Base-by-base conservation (phyloP, 306 rosid genomes). In the Astragalus membranaceus region DNA sequence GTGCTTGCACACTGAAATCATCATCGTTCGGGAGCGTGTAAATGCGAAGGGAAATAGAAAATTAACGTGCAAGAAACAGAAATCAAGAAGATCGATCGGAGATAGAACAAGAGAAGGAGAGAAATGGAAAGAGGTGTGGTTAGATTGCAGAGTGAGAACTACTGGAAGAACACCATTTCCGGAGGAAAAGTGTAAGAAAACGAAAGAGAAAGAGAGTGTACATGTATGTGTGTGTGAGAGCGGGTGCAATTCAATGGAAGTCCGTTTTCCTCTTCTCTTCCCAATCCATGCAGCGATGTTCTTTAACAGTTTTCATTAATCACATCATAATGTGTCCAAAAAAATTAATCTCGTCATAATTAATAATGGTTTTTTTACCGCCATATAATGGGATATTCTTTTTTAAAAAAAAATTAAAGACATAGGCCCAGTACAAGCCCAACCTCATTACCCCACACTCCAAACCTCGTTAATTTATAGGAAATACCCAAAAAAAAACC, bases 151-250 rank as follows among this genome's bases (percentile, higher is more conserved):
- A 59, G 69, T 51, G 79, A 13, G 66, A 74, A 64, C 6, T 74
- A 56, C 17, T 30, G 86, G 78, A 71, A 61, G 83, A 77, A 55
- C 81, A 68, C 4, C 10, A 9, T 2, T 75, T 68, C 42, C 81
- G 86, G 79, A 47, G 46, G 74, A 4, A 8, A 54, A 48, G 80
- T 69, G 50, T n/a, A 7, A 44, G 66, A 56, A 53, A 13, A 10
- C 6, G 2, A 15, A 50, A 36, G 33, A 39, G n/a, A 14, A 1
- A 35, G 13, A 54, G 9, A 26, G 17, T 10, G 58, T 26, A 3
- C 30, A 26, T 12, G 43, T 11, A n/a, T 44, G 17, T 26, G 56
- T 16, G 70, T n/a, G 37, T 7, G 7, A 23, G 69, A 11, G 70
- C 53, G 65, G 10, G 39, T 30, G 14, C n/a, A 64, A 71, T 70